Evolutionary conservation across 805 yeast species (phyloP).

Genomic region (Hanseniaspora pseudoguilliermondii): DNA sequence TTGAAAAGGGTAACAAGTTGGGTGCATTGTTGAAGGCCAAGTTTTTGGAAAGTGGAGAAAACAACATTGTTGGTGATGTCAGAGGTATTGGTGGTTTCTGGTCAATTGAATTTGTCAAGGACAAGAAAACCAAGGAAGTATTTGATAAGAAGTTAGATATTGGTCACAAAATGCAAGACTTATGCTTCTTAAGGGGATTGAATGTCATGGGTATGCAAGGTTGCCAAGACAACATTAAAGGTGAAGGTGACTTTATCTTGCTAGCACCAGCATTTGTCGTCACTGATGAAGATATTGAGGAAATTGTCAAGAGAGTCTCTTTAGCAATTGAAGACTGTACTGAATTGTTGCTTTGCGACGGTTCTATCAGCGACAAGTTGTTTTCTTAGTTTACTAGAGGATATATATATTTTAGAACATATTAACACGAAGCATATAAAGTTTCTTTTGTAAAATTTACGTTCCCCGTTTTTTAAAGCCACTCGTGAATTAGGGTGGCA

Average conservation of each 20-base stretch:
- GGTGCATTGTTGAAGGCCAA: conserved; percentile 29
- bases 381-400: neutral
- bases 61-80: conserved; percentile 41
- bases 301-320: conserved; percentile 30
- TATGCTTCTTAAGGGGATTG: conserved; percentile 36
- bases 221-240: conserved; percentile 17
- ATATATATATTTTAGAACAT: neutral
- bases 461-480: no score
- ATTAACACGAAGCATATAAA: no score
- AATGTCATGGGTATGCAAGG: conserved; percentile 38
- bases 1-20: conserved; percentile 33
- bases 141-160: conserved; percentile 30
- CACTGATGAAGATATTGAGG: conserved; percentile 33
- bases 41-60: conserved; percentile 21
- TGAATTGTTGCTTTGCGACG: conserved; percentile 17
- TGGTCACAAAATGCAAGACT: conserved; percentile 27
- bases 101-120: conserved; percentile 44
- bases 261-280: conserved; percentile 37
- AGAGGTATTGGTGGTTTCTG: conserved; percentile 54
- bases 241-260: conserved; percentile 35
- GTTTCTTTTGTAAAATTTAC: no score
- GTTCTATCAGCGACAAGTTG: conserved; percentile 9
- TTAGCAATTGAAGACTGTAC: conserved; percentile 30
- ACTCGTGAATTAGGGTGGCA: no score
- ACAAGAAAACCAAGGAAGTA: conserved; percentile 39